Evolutionary conservation across 192 early-diverging fungal genomes (phyloP).

Genomic region (Podila verticillata): DNA sequence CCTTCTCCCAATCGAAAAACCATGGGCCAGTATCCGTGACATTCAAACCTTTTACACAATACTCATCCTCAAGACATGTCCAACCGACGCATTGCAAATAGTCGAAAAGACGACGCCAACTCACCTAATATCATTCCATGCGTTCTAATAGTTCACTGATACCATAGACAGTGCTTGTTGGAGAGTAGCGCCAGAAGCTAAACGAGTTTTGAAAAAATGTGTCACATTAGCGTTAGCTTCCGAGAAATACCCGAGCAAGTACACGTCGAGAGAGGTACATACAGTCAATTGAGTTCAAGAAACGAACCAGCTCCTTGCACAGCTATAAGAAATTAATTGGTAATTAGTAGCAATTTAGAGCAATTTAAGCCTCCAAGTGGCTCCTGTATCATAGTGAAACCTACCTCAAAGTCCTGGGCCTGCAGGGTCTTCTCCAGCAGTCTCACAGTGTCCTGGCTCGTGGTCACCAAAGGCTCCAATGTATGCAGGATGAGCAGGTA

Average conservation of each 20-base stretch:
- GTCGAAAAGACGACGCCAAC: background rate
- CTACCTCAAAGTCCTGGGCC: conserved; percentile 80
- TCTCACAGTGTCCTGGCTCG: conserved; percentile 65
- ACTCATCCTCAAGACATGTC: background rate
- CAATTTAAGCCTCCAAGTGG: background rate
- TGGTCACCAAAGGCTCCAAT: conserved; percentile 69
- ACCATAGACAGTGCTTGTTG: conserved; percentile 55
- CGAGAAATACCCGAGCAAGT: background rate
- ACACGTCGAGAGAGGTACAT: conserved; percentile 9
- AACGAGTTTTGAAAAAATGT: conserved; percentile 1
- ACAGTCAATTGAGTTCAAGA: conserved; percentile 83
- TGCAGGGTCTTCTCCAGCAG: conserved; percentile 79
- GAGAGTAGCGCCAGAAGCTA: conserved; percentile 58
- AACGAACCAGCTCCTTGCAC: conserved; percentile 81
- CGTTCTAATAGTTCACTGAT: conserved; percentile 2
- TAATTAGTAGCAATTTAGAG: conserved; percentile 10
- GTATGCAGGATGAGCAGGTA: conserved; percentile 95
- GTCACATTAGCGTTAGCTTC: background rate
- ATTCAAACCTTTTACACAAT: conserved; percentile 53
- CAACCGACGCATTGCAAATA: background rate
- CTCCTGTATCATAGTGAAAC: background rate
- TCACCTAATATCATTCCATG: too few relatives aligned
- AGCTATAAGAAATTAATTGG: conserved; percentile 49
- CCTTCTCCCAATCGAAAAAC: background rate
- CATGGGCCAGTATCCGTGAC: background rate